Percentiles rank a stretch among this genome's conserved stretches.
These are phyloP conservation scores for Saccharomycopsis crataegensis DNA, from an alignment of 1,139 yeast species.

Conservation along the genomic window DNA sequence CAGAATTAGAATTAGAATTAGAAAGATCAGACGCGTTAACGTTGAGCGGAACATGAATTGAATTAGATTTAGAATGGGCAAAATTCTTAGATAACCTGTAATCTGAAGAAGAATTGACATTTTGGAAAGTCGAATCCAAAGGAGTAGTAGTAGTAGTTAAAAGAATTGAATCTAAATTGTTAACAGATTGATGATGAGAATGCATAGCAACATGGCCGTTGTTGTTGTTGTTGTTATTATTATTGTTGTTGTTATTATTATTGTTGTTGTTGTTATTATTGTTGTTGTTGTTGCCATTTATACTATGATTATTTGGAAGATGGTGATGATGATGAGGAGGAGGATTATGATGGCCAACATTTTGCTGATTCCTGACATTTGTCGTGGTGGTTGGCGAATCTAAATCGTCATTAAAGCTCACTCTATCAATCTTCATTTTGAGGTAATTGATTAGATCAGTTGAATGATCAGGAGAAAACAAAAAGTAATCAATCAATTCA, in stretches of 20 bases:
- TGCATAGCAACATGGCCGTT: neutral
- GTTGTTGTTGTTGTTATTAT: neutral
- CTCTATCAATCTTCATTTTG: slow-evolving; percentile 16
- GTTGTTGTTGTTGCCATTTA: neutral
- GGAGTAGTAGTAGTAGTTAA: neutral
- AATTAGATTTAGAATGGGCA: neutral
- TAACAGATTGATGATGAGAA: slow-evolving; percentile 4
- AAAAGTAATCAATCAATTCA: slow-evolving; percentile 17
- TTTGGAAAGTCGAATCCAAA: neutral
- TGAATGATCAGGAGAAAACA: slow-evolving; percentile 15
- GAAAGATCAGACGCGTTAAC: neutral
- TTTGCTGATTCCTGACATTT: neutral
- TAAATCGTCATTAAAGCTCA: slow-evolving; percentile 19
- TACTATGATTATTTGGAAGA: neutral
- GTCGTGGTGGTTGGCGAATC: slow-evolving; percentile 15
- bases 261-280: slow-evolving; percentile 1
- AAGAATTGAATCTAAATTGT: slow-evolving; percentile 7
- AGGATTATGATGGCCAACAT: neutral
- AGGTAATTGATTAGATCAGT: slow-evolving; percentile 18
- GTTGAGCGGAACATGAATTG: neutral
- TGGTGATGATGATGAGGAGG: neutral
- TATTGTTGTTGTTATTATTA: neutral
- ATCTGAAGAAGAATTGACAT: neutral
- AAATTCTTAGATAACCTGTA: neutral
- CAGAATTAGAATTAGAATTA: neutral